A percentile compares a stretch with the other conserved stretches of the same genome.
phyloP scores from a whole-genome alignment of 306 rosid genomes.

The Malus orientalis region DNA sequence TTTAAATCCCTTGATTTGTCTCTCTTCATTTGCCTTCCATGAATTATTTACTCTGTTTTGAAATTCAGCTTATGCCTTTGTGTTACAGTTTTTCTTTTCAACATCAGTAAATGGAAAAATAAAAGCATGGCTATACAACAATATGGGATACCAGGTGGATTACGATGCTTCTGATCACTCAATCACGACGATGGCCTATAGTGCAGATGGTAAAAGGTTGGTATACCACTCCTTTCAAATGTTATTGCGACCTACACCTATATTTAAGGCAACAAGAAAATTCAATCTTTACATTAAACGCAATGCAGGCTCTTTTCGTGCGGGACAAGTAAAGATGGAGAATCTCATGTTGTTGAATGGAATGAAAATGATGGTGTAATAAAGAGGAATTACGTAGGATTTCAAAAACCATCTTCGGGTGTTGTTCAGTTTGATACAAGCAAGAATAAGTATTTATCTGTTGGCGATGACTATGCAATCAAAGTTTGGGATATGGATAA shows the following conservation, averaged over 20 bases:
- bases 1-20: background rate
- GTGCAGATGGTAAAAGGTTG: slow-evolving; percentile 73
- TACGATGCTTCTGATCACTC: too few relatives aligned
- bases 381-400: slow-evolving; percentile 70
- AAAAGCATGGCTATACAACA: too few relatives aligned
- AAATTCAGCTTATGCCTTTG: slow-evolving; percentile 5
- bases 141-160: too few relatives aligned
- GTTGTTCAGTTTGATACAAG: slow-evolving; percentile 73
- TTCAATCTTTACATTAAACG: background rate
- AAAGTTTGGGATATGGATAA: slow-evolving; percentile 25
- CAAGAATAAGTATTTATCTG: slow-evolving; percentile 70
- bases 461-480: slow-evolving; percentile 74
- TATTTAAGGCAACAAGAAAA: background rate
- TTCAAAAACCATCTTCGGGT: slow-evolving; percentile 59
- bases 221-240: slow-evolving; percentile 6
- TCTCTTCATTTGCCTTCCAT: background rate
- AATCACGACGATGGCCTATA: slow-evolving; percentile 64
- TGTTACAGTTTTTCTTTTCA: slow-evolving; percentile 47
- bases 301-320: slow-evolving; percentile 75
- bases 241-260: background rate
- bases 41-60: slow-evolving; percentile 9
- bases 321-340: slow-evolving; percentile 72
- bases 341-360: slow-evolving; percentile 82
- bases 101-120: slow-evolving; percentile 49
- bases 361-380: slow-evolving; percentile 76